Percentiles rank a stretch among this genome's conserved stretches.
Evolutionary conservation across 345 rosid genomes (phyloP).

Genomic region (Carallia brachiata): DNA sequence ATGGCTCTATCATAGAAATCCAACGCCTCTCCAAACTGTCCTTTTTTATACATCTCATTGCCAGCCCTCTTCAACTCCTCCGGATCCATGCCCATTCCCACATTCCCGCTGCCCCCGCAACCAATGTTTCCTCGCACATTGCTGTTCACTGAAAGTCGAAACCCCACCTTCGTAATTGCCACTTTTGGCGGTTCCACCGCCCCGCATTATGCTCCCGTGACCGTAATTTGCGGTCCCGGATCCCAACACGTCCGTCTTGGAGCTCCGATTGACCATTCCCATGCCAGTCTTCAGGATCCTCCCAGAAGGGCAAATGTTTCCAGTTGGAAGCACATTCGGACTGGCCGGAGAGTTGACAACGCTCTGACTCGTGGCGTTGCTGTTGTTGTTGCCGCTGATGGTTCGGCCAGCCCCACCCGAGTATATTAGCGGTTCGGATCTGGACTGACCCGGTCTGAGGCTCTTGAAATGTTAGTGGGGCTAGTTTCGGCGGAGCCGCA

Average conservation of each 20-base stretch:
- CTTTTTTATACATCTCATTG: slow-evolving; percentile 76
- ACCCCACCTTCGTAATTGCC: slow-evolving; percentile 10
- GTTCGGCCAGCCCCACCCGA: slow-evolving; percentile 38
- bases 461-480: slow-evolving; percentile 42
- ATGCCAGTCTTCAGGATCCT: slow-evolving; percentile 63
- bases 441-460: slow-evolving; percentile 33
- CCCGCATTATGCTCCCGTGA: slow-evolving; percentile 83
- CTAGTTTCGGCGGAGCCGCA: slow-evolving; percentile 48
- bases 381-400: no score
- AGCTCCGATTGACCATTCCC: slow-evolving; percentile 36
- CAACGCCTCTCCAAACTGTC: slow-evolving; percentile 75
- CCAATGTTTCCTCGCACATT: slow-evolving; percentile 8
- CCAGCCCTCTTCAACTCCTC: slow-evolving; percentile 75
- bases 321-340: slow-evolving; percentile 61
- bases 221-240: slow-evolving; percentile 81
- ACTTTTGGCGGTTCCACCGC: slow-evolving; percentile 27
- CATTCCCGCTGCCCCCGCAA: background rate
- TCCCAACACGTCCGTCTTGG: slow-evolving; percentile 66
- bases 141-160: background rate
- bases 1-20: slow-evolving; percentile 78
- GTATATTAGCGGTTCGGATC: slow-evolving; percentile 48
- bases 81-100: slow-evolving; percentile 34
- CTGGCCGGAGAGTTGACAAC: slow-evolving; percentile 48
- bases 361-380: slow-evolving; percentile 19
- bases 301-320: slow-evolving; percentile 87